A percentile compares a stretch with the other conserved stretches of the same genome.
phyloP scores from a whole-genome alignment of 129 eudicot genomes.

The Lactuca sativa region DNA sequence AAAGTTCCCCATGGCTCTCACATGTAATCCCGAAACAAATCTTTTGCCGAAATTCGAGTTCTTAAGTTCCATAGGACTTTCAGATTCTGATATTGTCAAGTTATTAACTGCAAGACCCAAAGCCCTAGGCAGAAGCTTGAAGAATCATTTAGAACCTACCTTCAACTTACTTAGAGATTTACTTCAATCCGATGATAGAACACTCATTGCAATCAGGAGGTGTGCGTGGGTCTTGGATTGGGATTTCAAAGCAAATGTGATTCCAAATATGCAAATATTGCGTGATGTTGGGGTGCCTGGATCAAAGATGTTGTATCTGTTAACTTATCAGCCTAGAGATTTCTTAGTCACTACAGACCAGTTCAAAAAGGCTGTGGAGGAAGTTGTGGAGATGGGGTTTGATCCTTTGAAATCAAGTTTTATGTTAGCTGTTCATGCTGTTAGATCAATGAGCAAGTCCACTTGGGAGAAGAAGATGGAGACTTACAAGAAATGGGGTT shows the following conservation, averaged over 20 bases:
- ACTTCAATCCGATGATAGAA: conserved; percentile 32
- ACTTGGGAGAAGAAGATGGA: conserved; percentile 51
- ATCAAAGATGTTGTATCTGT: conserved; percentile 23
- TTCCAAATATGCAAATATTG: conserved; percentile 27
- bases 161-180: conserved; percentile 22
- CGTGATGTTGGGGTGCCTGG: conserved; percentile 36
- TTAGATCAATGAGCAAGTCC: conserved; percentile 27
- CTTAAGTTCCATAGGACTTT: conserved; percentile 31
- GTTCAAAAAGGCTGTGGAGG: conserved; percentile 31
- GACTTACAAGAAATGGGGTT: conserved; percentile 49
- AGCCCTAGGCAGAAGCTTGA: conserved; percentile 37
- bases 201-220: conserved; percentile 30
- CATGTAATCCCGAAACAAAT: conserved; percentile 33
- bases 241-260: conserved; percentile 19
- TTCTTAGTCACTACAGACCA: conserved; percentile 20
- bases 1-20: conserved; percentile 28
- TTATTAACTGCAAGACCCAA: conserved; percentile 11
- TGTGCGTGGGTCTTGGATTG: conserved; percentile 37
- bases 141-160: conserved; percentile 29
- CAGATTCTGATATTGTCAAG: conserved; percentile 18
- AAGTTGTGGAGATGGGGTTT: conserved; percentile 43
- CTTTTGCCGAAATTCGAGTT: conserved; percentile 52
- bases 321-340: conserved; percentile 29
- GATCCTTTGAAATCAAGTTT: conserved; percentile 31
- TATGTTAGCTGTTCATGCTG: conserved; percentile 34